Percentiles rank a stretch among this genome's conserved stretches.
Conservation (phyloP, 352 stramenopile species). For the Thalassiosira mediterranea region DNA sequence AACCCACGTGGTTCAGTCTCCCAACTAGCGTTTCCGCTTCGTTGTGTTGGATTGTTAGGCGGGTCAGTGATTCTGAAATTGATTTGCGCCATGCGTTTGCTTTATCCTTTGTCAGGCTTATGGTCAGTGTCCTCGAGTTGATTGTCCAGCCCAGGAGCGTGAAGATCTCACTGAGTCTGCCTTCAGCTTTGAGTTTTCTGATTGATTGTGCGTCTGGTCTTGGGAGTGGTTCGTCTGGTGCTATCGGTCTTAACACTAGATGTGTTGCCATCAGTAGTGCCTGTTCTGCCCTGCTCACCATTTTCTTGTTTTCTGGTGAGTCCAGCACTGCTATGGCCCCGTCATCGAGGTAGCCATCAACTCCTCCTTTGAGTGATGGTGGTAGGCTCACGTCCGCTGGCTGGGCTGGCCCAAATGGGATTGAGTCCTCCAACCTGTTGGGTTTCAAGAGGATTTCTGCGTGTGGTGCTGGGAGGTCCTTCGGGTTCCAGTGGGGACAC, state of each 20-base stretch:
- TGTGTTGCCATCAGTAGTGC: slow-evolving; percentile 9
- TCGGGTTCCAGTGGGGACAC: slow-evolving; percentile 3
- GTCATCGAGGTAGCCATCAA: slow-evolving; percentile 16
- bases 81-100: slow-evolving; percentile 1
- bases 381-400: slow-evolving; percentile 11
- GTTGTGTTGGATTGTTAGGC: not conserved
- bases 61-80: not conserved
- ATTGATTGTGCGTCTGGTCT: slow-evolving; percentile 10
- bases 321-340: not conserved
- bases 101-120: slow-evolving; percentile 18
- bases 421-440: not conserved
- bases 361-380: not conserved
- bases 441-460: slow-evolving; percentile 3
- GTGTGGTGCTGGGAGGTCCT: not conserved
- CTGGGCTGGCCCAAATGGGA: not conserved
- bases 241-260: not conserved
- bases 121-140: slow-evolving; percentile 15
- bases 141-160: slow-evolving; percentile 28
- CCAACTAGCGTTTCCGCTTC: slow-evolving; percentile 3
- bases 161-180: slow-evolving; percentile 6
- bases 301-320: not conserved
- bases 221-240: slow-evolving; percentile 8
- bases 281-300: slow-evolving; percentile 2
- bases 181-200: slow-evolving; percentile 16
- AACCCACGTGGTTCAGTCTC: slow-evolving; percentile 7